Percentiles rank a stretch among this genome's conserved stretches.
phyloP scores from a whole-genome alignment of 257 asterid species.

The Petrea volubilis region DNA sequence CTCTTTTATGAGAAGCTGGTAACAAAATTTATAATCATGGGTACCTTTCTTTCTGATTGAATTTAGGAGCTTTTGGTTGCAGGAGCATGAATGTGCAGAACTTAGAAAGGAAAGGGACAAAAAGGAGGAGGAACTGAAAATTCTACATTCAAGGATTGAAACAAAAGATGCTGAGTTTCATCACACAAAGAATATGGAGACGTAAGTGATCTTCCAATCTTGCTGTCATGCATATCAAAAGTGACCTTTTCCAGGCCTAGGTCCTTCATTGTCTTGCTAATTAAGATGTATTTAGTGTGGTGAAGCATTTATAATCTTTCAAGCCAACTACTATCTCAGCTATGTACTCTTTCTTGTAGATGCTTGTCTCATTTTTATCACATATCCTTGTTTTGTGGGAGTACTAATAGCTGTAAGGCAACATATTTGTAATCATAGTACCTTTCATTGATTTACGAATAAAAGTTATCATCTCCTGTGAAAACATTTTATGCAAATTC shows the following conservation, averaged over 20 bases:
- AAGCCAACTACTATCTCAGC: not conserved
- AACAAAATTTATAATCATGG: not conserved
- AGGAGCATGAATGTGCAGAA: conserved; percentile 69
- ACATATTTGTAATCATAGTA: not conserved
- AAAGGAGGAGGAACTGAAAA: conserved; percentile 57
- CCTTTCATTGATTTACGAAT: not conserved
- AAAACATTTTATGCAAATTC: not conserved
- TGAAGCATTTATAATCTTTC: not conserved
- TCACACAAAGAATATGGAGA: conserved; percentile 31
- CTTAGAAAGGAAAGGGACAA: conserved; percentile 54
- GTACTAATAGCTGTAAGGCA: not conserved
- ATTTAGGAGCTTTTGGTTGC: conserved; percentile 30
- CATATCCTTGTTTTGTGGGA: not conserved
- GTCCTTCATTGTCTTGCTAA: not conserved
- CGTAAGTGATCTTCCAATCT: conserved; percentile 45
- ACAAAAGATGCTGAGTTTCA: conserved; percentile 40
- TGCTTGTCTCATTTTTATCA: conserved; percentile 11
- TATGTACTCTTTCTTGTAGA: conserved; percentile 4
- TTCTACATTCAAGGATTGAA: conserved; percentile 34
- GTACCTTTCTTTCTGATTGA: not conserved
- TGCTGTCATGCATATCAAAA: not conserved
- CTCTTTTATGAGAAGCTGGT: conserved; percentile 2
- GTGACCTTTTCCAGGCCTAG: not conserved
- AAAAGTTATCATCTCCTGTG: not conserved
- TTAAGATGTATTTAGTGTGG: not conserved